Evolutionary conservation across 2,329 filamentous ascomycete genomes (phyloP), one percentile per base, ranked within the genome.

Genomic region (Calonectria pteridis): DNA sequence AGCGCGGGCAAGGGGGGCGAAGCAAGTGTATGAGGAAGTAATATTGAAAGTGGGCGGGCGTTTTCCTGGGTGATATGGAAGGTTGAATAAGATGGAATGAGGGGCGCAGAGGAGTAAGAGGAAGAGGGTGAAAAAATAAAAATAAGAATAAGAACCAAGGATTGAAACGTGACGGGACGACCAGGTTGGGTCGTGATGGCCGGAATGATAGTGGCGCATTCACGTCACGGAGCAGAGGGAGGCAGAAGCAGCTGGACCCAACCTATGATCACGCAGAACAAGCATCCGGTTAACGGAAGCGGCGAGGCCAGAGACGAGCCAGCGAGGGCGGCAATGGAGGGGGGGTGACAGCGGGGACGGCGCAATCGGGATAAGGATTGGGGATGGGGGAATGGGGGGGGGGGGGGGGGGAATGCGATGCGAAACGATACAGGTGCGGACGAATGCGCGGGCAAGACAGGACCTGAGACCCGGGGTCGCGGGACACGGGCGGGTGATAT

Each of bases 1-100:
- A 43, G 55, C 40, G 35, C 37, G 23, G 67, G 26, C 71, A 73
- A 74, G 77, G 74, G 73, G 77, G 77, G 74, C 49, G 73, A 72
- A 69, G 69, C 50, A 70, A 66, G 70, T 69, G 69, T 71, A 67
- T 58, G 18, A 74, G 37, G 55, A 62, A 62, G 71, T 73, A 72
- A 73, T 73, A 43, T 67, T 73, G 64, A 62, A 55, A 35, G 69
- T 72, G 65, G 69, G 73, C 63, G 58, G 37, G 59, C 23, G 28
- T 10, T 23, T 64, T 64, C 43, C 26, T 46, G 16, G 23, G 59
- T 16, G 59, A 64, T 64, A 37, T 62, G 37, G 55, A 28, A 40
- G 33, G 33, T 62, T 20, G 55, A 62, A 40, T 37, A 28, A 26
- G 55, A 23, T 37, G 33, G 40, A 43, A 50, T 23, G 35, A 65